A percentile compares a stretch with the other conserved stretches of the same genome.
These are phyloP conservation scores for Macrolepiota fuliginosa DNA, from an alignment of 768 basidiomycete genomes.

Conservation along the genomic window DNA sequence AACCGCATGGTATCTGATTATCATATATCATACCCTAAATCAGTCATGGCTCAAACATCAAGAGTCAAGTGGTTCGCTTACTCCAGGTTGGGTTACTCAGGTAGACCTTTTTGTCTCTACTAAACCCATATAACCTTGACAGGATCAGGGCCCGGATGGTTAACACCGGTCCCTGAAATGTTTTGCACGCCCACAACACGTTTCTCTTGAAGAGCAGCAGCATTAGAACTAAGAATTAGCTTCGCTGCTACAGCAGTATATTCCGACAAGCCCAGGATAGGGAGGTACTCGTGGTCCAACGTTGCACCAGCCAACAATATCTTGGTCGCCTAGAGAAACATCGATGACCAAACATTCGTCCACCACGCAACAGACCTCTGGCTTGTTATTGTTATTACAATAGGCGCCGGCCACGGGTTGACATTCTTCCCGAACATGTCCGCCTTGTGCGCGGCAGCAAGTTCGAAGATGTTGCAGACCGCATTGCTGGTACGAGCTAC, in stretches of 20 bases:
- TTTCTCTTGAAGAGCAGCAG: constrained; percentile 65
- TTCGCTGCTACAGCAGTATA: constrained; percentile 82
- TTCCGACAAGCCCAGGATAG: constrained; percentile 83
- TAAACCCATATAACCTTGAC: constrained; percentile 76
- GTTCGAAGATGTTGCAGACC: constrained; percentile 75
- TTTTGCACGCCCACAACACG: constrained; percentile 86
- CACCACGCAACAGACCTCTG: constrained; percentile 58
- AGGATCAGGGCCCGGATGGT: constrained; percentile 92
- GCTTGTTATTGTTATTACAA: constrained; percentile 81
- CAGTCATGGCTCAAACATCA: background rate
- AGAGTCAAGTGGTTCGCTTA: constrained; percentile 31
- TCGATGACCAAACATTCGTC: background rate
- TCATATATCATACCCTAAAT: constrained; percentile 13
- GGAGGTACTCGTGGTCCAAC: constrained; percentile 90
- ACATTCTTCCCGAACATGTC: constrained; percentile 76
- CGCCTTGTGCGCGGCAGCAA: constrained; percentile 86
- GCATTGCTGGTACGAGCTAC: background rate
- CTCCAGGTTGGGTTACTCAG: constrained; percentile 96
- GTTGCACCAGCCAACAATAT: constrained; percentile 64
- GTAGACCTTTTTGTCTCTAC: constrained; percentile 65
- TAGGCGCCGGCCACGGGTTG: constrained; percentile 95
- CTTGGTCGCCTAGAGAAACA: constrained; percentile 62
- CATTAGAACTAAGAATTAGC: constrained; percentile 75
- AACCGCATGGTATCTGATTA: constrained; percentile 88
- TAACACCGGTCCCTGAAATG: constrained; percentile 94